These are phyloP conservation scores for Globisporangium takayamanum DNA, from an alignment of 352 stramenopile species.

Conservation along the genomic window DNA sequence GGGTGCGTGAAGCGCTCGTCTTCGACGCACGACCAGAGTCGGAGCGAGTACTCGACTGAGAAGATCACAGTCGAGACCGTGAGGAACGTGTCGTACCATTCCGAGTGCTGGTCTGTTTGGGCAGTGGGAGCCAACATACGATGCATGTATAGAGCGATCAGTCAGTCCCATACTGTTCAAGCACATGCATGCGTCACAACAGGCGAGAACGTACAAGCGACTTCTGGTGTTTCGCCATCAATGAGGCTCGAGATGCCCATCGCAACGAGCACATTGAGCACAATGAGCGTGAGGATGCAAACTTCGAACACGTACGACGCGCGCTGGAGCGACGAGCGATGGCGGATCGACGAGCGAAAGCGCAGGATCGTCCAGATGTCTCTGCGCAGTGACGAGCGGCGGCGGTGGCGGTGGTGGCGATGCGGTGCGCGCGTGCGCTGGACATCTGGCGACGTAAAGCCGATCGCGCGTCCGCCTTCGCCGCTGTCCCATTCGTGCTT, in stretches of 20 bases:
- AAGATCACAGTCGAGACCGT: conserved; percentile 75
- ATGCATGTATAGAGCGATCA: not conserved
- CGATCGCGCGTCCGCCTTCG: conserved; percentile 8
- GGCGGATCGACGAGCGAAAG: conserved; percentile 56
- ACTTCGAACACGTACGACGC: conserved; percentile 64
- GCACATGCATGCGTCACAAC: not conserved
- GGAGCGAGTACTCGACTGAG: conserved; percentile 64
- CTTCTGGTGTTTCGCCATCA: conserved; percentile 8
- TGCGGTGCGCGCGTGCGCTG: not conserved
- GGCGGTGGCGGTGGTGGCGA: not conserved
- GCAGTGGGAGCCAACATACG: not conserved
- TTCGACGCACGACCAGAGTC: conserved; percentile 80
- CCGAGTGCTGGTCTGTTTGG: conserved; percentile 25
- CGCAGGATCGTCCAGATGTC: conserved; percentile 76
- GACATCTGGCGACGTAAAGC: conserved; percentile 6
- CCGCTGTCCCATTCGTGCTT: conserved; percentile 27
- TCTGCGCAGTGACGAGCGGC: conserved; percentile 25
- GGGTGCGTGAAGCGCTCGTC: conserved; percentile 54
- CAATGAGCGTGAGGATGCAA: conserved; percentile 64
- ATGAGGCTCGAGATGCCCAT: conserved; percentile 51
- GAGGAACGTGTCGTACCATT: conserved; percentile 73
- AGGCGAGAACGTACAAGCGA: conserved; percentile 7
- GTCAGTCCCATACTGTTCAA: conserved; percentile 1
- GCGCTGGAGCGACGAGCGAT: conserved; percentile 52
- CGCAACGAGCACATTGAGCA: conserved; percentile 69